Base-by-base conservation (phyloP, 2,329 filamentous ascomycete genomes). In the Botrytis fragariae region DNA sequence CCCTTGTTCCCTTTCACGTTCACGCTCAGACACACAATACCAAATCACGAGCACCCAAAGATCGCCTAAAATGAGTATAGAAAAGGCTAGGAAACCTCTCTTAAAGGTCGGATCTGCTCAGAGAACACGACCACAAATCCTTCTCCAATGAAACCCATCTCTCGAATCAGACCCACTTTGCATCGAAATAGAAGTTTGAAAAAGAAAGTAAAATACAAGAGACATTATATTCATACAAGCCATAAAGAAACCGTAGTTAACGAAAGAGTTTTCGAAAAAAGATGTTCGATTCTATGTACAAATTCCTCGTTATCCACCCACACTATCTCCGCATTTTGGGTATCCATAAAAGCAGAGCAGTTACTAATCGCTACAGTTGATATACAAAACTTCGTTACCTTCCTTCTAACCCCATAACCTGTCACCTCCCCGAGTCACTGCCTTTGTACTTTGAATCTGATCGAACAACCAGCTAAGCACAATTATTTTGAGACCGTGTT, bases 371-470 rank as follows among this genome's bases (percentile, higher is more conserved):
- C 65, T 69, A 69, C 65, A 69, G 10, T 29, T 57, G 48, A 57
- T 69, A 70, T 70, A 70, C 44, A 70, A 81, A 70, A 44, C 10
- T 60, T 9, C 44, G 20, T 18, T 18, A 29, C 39, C 37, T 62
- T 12, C n/a, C 54, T 37, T 45, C 37, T 18, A 45, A n/a, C 22
- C 54, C 39, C 20, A 8, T 8, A 32, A 39, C n/a, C 35, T 18
- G 32, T 61, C 18, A 35, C 25, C 42, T 35, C 39, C 25, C 39
- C 25, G 9, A 18, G 60, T 70, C n/a, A 44, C 32, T 37, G n/a
- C 25, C 20, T 29, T 37, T 39, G 29, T 22, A 22, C 54, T 45
- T 45, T 62, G n/a, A 0, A 29, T 35, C 9, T 14, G n/a, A 60
- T 37, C 22, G 12, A 5, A 14, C 22, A 45, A 35, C 44, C 22